Conservation (phyloP, 2,329 filamentous ascomycete genomes). For the Monilinia fructigena region DNA sequence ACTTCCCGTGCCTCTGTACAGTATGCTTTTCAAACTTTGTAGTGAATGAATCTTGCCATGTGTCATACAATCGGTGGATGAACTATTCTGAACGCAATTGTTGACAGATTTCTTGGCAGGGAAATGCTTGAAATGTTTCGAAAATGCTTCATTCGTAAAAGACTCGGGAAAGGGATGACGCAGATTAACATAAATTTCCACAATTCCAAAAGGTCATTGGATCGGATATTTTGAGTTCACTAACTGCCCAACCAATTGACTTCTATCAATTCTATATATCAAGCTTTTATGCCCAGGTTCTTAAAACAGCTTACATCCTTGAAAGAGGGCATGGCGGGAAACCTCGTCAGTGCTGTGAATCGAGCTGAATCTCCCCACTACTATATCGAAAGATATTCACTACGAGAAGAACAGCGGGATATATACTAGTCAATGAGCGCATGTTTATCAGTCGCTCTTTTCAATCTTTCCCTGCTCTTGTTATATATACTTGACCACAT, state of each 20-base stretch:
- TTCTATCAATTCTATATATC: background rate
- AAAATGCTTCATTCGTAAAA: background rate
- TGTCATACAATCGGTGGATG: constrained; percentile 11
- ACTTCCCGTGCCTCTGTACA: too few species aligned
- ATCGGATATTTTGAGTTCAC: background rate
- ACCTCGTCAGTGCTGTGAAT: background rate
- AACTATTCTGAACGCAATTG: background rate
- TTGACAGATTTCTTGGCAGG: constrained; percentile 14
- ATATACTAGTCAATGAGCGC: too few species aligned
- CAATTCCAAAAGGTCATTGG: background rate
- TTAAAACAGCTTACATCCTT: background rate
- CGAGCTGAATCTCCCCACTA: background rate
- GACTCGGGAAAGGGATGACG: background rate
- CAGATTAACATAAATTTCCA: background rate
- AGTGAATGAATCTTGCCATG: constrained; percentile 4
- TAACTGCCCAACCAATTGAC: background rate
- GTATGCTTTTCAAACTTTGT: too few species aligned
- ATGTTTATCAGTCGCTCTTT: background rate
- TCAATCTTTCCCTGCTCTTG: background rate
- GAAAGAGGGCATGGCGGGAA: constrained; percentile 2
- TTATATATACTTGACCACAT: background rate
- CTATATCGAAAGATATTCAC: background rate
- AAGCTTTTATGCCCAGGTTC: constrained; percentile 20
- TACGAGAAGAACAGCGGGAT: too few species aligned
- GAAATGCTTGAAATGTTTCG: background rate